A percentile compares a stretch with the other conserved stretches of the same genome.
These are phyloP conservation scores for Corniculantispora saksenae DNA, from an alignment of 2,329 filamentous ascomycete species.

Conservation along the genomic window DNA sequence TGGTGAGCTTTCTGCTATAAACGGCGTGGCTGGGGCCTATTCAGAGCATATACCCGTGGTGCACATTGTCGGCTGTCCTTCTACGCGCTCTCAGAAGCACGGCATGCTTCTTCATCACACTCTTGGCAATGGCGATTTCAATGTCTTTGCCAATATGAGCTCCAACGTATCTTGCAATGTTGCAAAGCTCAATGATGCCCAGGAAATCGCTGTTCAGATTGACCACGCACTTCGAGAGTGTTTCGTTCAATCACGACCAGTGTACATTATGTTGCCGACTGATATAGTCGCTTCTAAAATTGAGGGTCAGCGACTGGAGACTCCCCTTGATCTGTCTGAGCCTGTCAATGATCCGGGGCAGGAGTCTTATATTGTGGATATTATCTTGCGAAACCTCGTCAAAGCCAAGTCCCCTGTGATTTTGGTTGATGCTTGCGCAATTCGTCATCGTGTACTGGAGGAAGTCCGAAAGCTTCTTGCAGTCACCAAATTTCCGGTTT, in stretches of 20 bases:
- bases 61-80: conserved; percentile 63
- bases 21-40: conserved; percentile 72
- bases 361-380: conserved; percentile 81
- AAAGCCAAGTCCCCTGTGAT: conserved; percentile 75
- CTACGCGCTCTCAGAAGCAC: conserved; percentile 48
- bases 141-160: conserved; percentile 80
- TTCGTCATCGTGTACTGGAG: conserved; percentile 70
- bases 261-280: conserved; percentile 81
- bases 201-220: conserved; percentile 72
- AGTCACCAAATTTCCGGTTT: conserved; percentile 75
- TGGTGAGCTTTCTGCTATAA: conserved; percentile 71
- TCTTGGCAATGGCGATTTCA: conserved; percentile 76
- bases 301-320: conserved; percentile 71
- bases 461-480: conserved; percentile 74
- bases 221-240: conserved; percentile 77
- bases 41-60: conserved; percentile 72
- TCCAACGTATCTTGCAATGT: conserved; percentile 69
- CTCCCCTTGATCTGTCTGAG: conserved; percentile 65
- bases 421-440: conserved; percentile 80
- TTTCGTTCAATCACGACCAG: conserved; percentile 71
- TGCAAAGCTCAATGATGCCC: conserved; percentile 68
- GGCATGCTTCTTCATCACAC: conserved; percentile 65
- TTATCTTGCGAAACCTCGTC: conserved; percentile 72
- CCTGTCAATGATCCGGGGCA: conserved; percentile 67
- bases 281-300: conserved; percentile 78